These are phyloP conservation scores for Lactarius tabidus DNA, from an alignment of 768 basidiomycete species.

Conservation along the genomic window DNA sequence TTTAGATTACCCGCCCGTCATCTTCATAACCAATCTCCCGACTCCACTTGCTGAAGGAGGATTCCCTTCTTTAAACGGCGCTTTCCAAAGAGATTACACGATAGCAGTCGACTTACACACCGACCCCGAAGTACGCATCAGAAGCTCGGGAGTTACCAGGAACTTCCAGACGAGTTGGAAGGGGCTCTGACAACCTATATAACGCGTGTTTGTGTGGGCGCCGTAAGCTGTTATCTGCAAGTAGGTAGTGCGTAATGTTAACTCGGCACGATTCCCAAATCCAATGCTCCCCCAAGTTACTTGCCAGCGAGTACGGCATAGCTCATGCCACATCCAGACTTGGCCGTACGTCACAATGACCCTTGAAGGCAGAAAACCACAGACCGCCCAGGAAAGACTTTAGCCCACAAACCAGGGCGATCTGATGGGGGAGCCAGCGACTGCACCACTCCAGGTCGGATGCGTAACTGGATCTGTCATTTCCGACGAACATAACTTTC, in stretches of 20 bases:
- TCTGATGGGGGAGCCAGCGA: not conserved
- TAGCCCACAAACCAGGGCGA: not conserved
- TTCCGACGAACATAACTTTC: conserved; percentile 18
- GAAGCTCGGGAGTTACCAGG: not conserved
- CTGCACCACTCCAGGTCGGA: not conserved
- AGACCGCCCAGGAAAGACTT: not conserved
- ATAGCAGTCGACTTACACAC: not conserved
- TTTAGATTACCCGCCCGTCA: not conserved
- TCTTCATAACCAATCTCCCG: not conserved
- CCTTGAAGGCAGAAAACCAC: conserved; percentile 10
- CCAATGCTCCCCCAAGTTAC: not conserved
- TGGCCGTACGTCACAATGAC: conserved; percentile 21
- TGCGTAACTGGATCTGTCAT: conserved; percentile 19
- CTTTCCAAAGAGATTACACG: not conserved
- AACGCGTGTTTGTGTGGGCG: not conserved
- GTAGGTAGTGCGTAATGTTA: conserved; percentile 8
- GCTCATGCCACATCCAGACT: conserved; percentile 5
- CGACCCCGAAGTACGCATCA: not conserved
- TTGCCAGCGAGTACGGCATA: conserved; percentile 16
- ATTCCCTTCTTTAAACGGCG: not conserved
- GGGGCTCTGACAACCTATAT: not conserved
- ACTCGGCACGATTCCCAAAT: conserved; percentile 2
- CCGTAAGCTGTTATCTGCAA: conserved; percentile 5
- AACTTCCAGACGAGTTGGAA: conserved; percentile 1
- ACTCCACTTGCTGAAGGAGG: not conserved